Base-by-base conservation (phyloP, 805 yeast species). In the Cyberlindnera misumaiensis region DNA sequence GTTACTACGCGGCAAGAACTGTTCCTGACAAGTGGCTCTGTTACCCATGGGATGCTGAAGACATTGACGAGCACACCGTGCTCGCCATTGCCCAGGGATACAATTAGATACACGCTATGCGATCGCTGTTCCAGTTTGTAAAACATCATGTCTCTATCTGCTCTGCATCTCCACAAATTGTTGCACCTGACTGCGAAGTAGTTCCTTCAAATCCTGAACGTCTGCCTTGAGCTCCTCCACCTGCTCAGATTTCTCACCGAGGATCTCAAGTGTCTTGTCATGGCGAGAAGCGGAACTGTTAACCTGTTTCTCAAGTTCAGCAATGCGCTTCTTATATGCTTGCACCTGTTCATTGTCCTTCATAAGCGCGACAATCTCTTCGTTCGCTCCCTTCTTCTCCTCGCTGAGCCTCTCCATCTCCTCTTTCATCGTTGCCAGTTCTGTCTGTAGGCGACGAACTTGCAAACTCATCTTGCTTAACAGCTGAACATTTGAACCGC, bases 141-240 rank as follows among this genome's bases (percentile, higher is more conserved):
- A n/a, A n/a, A n/a, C n/a, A n/a, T n/a, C n/a, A 28, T 13, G 15
- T 28, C 30, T 27, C 15, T 14, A 28, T 35, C 34, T 40, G 11
- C 56, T 66, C 47, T 80, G 84, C 50, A 83, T 49, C 31, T 73
- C 81, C 32, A 87, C 78, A 75, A 90, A 71, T 47, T 89, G 93
- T 58, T 85, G 94, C 32, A 90, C 89, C 60, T 90, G 98, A 45
- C 73, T 73, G 44, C 77, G 71, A 58, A 87, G 73, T 66, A 93
- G 67, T 34, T 85, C 94, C 60, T 93, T 93, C 60, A 90, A 68
- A 60, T 93, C 98, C 4, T 68, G 72, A 13, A 93, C 90, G 54
- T 93, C 98, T 7, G 94, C 95, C 47, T 70, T 73, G 33, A 93
- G 68, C 59, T 93, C 98, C 40, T 79, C 83, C 5, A 85, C 90